Evolutionary conservation across 768 basidiomycete genomes (phyloP), one percentile per base, ranked within the genome.

Genomic region (Boletellus ananas): DNA sequence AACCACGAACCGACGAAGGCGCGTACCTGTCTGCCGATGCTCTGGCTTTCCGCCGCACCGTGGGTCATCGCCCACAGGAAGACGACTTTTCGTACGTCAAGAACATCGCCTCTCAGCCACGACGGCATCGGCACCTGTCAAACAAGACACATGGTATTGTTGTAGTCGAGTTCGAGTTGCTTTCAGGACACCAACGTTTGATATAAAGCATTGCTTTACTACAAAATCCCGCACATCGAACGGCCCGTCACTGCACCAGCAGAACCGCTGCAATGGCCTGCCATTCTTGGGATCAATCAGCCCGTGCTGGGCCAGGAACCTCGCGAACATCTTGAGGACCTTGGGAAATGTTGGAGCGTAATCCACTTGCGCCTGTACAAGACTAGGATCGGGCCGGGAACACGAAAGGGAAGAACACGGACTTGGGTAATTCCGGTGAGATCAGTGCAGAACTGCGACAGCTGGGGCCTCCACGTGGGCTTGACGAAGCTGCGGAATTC

Each of bases 371-470:
- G 74, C 77, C 93, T 96, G 65, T n/a, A 48, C 29, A 44, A 5
- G 39, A 48, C 47, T 17, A 39, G 52, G 54, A 51, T 29, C 21
- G 38, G 45, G 52, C 33, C 31, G 16, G 34, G 48, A n/a, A 17
- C 18, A 38, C 3, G 37, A 50, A 40, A 21, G 16, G 40, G 39
- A 51, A 44, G 29, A 64, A 45, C 42, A 72, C 83, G 54, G 52
- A 94, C 94, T 76, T 99, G 95, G 3, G 84, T 85, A 50, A 99
- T 94, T 16, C 94, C 93, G 10, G 95, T 99, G 40, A 99, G 74
- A 33, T 80, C 69, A 17, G 77, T 91, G 66, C 95, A 97, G 65
- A 96, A 99, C 4, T 77, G 70, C 7, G 90, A 85, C 7, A 99
- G 76, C 45, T 69, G 74, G 1, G 94, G 93, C 38, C 79, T 74